A percentile compares a stretch with the other conserved stretches of the same genome.
Evolutionary conservation across 2,329 filamentous ascomycete genomes (phyloP).

Genomic region (Reticulascus tulasneorum): DNA sequence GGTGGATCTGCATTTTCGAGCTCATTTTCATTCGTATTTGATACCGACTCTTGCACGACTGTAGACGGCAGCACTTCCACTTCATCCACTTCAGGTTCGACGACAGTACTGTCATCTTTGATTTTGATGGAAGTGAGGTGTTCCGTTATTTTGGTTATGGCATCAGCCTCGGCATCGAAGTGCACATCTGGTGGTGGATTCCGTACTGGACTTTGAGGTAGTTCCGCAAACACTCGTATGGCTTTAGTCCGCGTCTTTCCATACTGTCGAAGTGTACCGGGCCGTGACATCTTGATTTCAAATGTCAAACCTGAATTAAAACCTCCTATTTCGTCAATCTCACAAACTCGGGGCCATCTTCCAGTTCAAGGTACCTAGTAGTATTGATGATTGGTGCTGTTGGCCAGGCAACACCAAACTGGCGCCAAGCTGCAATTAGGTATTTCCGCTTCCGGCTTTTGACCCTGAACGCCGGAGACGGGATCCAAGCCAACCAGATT

Average conservation of each 20-base stretch:
- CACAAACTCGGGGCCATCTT: no score
- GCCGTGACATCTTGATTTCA: constrained; percentile 40
- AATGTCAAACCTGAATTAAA: no score
- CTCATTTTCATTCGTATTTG: constrained; percentile 12
- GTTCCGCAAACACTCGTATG: constrained; percentile 46
- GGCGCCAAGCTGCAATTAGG: no score
- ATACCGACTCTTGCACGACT: no score
- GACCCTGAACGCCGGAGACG: constrained; percentile 2
- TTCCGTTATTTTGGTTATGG: constrained; percentile 27
- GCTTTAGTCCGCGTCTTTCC: constrained; percentile 45
- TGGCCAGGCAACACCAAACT: constrained; percentile 4
- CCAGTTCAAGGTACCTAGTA: not conserved
- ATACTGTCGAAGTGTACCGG: constrained; percentile 42
- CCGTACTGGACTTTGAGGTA: constrained; percentile 47
- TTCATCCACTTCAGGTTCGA: not conserved
- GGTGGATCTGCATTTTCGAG: not conserved
- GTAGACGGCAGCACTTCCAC: not conserved
- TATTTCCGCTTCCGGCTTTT: no score
- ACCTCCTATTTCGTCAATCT: constrained; percentile 9
- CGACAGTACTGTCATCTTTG: constrained; percentile 15
- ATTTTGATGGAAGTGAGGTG: constrained; percentile 28
- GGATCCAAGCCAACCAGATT: constrained; percentile 6
- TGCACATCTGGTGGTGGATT: constrained; percentile 12
- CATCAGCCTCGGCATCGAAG: constrained; percentile 9
- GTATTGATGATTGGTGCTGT: constrained; percentile 10